Evolutionary conservation across 768 basidiomycete genomes (phyloP), one percentile per base, ranked within the genome.

Genomic region (Butyriboletus loyo): DNA sequence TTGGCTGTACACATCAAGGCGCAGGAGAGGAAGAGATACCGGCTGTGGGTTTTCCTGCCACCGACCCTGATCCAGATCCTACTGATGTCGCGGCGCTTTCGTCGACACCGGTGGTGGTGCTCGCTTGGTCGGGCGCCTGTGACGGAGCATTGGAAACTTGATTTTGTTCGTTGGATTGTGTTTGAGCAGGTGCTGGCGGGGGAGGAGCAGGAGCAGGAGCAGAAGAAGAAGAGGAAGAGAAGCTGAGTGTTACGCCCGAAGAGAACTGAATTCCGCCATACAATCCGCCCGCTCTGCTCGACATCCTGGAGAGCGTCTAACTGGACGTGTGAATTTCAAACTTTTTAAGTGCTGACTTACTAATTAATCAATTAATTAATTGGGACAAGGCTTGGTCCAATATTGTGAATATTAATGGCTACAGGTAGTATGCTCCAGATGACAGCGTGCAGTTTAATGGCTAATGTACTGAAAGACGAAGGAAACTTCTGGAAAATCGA

Each of bases 401-500:
- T 27, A 27, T 27, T 27, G 27, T 21, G 17, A 34, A 25, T 42
- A 9, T 19, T 9, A 13, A 38, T 22, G n/a, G 50, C 19, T 51
- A 51, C 44, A 31, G 37, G 30, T 15, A 27, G 28, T 40, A 45
- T 56, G 47, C 15, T 41, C 54, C 28, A 34, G 11, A 52, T 40
- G 39, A 17, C 14, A 24, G 15, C 32, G 11, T 49, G n/a, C 21
- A 14, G 30, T 35, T 63, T 80, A 92, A 67, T 93, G 91, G 68
- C 91, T 93, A 67, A 93, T 86, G 67, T 94, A 97, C 68, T 98
- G 96, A 76, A 96, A 98, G 38, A 95, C 94, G 63, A 92, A 96
- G 0, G 94, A 95, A 43, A 98, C 87, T 56, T 93, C 88, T 5
- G 85, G 81, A 38, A 83, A 59, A 10, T 89, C 92, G 36, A 86